These are phyloP conservation scores for Colletotrichum eleusines DNA, from an alignment of 2,329 filamentous ascomycete species.

Conservation along the genomic window DNA sequence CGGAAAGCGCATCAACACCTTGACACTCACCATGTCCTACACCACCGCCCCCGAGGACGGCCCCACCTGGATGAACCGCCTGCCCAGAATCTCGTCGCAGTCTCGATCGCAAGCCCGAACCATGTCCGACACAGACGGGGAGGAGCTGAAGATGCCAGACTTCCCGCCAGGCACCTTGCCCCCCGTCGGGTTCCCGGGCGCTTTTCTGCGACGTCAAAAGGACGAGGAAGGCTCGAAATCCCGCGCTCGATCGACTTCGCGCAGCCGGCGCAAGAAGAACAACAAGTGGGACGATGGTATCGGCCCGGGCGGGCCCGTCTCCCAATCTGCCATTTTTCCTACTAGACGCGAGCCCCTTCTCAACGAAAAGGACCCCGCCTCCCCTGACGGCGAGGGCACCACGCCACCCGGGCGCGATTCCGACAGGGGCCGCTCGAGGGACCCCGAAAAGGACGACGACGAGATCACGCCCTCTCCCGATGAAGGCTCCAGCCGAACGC, in stretches of 20 bases:
- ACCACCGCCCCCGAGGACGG: conserved; percentile 90
- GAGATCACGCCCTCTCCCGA: conserved; percentile 37
- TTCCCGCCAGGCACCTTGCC: conserved; percentile 78
- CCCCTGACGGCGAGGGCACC: conserved; percentile 42
- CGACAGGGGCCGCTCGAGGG: conserved; percentile 29
- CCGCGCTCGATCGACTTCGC: conserved; percentile 62
- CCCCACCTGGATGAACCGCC: conserved; percentile 92
- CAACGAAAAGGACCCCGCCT: conserved; percentile 46
- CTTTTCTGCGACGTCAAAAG: conserved; percentile 85
- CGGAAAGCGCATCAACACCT: conserved; percentile 96
- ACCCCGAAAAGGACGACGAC: conserved; percentile 33
- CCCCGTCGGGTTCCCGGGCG: conserved; percentile 77
- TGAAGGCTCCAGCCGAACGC: conserved; percentile 26
- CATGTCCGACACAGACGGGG: conserved; percentile 81
- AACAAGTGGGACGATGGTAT: conserved; percentile 78
- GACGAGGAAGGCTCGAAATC: conserved; percentile 75
- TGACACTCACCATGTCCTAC: conserved; percentile 96
- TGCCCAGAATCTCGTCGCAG: conserved; percentile 77
- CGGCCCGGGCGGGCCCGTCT: conserved; percentile 88
- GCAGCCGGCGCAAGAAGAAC: conserved; percentile 70
- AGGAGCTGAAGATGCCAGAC: conserved; percentile 70
- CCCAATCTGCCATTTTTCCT: conserved; percentile 89
- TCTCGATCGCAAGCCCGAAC: conserved; percentile 86
- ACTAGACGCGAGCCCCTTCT: conserved; percentile 54
- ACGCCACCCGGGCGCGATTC: conserved; percentile 24